Conservation (phyloP, 2,329 filamentous ascomycete genomes). For the Dryadomyces quercus-mongolicae region DNA sequence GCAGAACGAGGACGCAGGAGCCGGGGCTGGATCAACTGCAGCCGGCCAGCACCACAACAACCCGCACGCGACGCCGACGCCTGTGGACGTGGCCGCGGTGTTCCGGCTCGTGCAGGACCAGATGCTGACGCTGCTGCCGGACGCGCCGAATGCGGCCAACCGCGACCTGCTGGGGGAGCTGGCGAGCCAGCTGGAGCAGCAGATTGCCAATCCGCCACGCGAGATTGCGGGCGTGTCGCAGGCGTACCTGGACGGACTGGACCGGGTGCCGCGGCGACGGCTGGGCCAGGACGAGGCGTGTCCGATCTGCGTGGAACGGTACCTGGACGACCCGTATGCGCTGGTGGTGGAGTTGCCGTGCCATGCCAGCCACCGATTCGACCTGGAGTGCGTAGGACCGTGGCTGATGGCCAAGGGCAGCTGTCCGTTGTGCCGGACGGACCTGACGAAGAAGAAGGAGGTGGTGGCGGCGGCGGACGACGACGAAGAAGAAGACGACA, state of each 20-base stretch:
- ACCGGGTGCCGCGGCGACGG: conserved; percentile 40
- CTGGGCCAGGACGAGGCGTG: conserved; percentile 41
- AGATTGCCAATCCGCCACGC: conserved; percentile 40
- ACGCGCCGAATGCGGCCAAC: conserved; percentile 36
- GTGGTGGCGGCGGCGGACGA: conserved; percentile 27
- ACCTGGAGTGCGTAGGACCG: conserved; percentile 55
- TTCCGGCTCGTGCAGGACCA: conserved; percentile 49
- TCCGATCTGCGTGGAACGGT: conserved; percentile 50
- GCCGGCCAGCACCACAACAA: conserved; percentile 24
- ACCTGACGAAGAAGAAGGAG: conserved; percentile 43
- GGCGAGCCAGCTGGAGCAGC: conserved; percentile 31
- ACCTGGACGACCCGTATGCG: conserved; percentile 48
- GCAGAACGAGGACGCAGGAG: conserved; percentile 15
- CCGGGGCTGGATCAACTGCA: background rate
- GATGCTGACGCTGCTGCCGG: conserved; percentile 36
- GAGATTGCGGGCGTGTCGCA: conserved; percentile 43
- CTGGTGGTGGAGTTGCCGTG: conserved; percentile 55
- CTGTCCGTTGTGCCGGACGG: conserved; percentile 51
- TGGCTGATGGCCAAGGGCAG: conserved; percentile 54
- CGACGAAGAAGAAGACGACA: conserved; percentile 35
- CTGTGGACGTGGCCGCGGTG: conserved; percentile 43
- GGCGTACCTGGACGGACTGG: conserved; percentile 45
- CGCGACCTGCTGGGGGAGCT: conserved; percentile 37
- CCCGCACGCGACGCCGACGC: conserved; percentile 46
- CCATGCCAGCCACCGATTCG: conserved; percentile 44